phyloP scores from a whole-genome alignment of 768 basidiomycete species.

The Coprinopsis cinerea region DNA sequence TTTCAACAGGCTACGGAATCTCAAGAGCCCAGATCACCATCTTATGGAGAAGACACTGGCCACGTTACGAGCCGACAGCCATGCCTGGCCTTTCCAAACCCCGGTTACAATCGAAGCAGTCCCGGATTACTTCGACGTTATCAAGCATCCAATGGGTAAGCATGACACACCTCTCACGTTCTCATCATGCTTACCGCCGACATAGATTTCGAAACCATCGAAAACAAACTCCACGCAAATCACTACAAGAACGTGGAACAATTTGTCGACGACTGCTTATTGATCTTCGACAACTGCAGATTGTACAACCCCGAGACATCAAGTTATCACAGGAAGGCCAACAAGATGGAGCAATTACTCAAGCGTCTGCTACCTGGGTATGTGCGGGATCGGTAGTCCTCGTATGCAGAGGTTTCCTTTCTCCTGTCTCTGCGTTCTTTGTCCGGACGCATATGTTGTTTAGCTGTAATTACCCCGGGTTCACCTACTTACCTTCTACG shows the following conservation, averaged over 20 bases:
- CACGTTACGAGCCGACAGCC: slow-evolving; percentile 70
- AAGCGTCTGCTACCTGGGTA: slow-evolving; percentile 40
- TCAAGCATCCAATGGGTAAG: slow-evolving; percentile 88
- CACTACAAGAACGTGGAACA: slow-evolving; percentile 70
- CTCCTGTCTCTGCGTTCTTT: neutral
- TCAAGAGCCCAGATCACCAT: slow-evolving; percentile 49
- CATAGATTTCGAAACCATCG: slow-evolving; percentile 85
- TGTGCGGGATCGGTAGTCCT: slow-evolving; percentile 18
- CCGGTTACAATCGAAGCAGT: slow-evolving; percentile 82
- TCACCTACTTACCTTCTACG: neutral
- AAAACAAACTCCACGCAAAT: slow-evolving; percentile 83
- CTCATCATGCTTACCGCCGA: slow-evolving; percentile 2
- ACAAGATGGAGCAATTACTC: slow-evolving; percentile 74
- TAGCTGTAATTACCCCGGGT: neutral
- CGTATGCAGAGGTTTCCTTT: neutral
- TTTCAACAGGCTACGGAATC: slow-evolving; percentile 28
- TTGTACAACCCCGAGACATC: slow-evolving; percentile 79
- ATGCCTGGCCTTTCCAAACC: slow-evolving; percentile 81
- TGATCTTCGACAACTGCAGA: slow-evolving; percentile 88
- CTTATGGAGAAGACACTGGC: slow-evolving; percentile 74
- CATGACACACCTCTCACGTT: slow-evolving; percentile 19
- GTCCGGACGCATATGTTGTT: no score
- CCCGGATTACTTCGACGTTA: slow-evolving; percentile 83
- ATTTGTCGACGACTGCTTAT: slow-evolving; percentile 74
- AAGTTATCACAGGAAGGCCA: slow-evolving; percentile 80